Evolutionary conservation across 116 monocot species (phyloP).

Genomic region (Phalaenopsis hybrid): DNA sequence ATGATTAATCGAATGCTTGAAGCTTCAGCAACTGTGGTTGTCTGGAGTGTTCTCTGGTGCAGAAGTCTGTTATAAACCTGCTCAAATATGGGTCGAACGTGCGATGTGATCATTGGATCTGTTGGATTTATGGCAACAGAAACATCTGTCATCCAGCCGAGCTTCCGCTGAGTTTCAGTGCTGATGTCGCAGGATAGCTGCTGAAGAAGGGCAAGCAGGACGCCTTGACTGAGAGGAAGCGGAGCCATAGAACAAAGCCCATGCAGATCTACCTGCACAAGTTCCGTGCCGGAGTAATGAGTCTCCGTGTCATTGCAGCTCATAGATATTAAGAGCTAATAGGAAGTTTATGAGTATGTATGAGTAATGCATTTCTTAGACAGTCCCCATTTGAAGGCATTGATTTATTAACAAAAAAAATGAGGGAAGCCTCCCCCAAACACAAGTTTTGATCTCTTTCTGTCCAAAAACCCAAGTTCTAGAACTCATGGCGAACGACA

Average conservation of each 20-base stretch:
- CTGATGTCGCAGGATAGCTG: constrained; percentile 71
- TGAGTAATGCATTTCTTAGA: too few species aligned
- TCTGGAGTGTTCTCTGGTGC: constrained; percentile 58
- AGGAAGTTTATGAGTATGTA: too few species aligned
- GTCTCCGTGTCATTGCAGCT: too few species aligned
- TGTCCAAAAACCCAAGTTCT: too few species aligned
- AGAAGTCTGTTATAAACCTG: constrained; percentile 63
- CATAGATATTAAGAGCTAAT: too few species aligned
- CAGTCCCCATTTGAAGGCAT: too few species aligned
- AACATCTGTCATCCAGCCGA: constrained; percentile 81
- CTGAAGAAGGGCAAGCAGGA: constrained; percentile 71
- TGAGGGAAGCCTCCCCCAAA: too few species aligned
- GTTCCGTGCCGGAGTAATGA: not conserved
- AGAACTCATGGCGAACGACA: too few species aligned
- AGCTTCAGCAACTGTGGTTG: constrained; percentile 41
- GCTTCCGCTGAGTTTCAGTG: constrained; percentile 58
- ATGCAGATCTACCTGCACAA: constrained; percentile 65
- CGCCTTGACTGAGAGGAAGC: constrained; percentile 73
- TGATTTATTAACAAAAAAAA: too few species aligned
- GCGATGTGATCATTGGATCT: constrained; percentile 57
- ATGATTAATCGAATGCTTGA: constrained; percentile 53
- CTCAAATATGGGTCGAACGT: constrained; percentile 70
- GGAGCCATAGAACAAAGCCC: constrained; percentile 57
- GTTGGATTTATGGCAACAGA: constrained; percentile 56
- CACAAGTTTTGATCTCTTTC: too few species aligned